Conservation (phyloP, 2,329 filamentous ascomycete genomes). For the Cercospora citrullina region DNA sequence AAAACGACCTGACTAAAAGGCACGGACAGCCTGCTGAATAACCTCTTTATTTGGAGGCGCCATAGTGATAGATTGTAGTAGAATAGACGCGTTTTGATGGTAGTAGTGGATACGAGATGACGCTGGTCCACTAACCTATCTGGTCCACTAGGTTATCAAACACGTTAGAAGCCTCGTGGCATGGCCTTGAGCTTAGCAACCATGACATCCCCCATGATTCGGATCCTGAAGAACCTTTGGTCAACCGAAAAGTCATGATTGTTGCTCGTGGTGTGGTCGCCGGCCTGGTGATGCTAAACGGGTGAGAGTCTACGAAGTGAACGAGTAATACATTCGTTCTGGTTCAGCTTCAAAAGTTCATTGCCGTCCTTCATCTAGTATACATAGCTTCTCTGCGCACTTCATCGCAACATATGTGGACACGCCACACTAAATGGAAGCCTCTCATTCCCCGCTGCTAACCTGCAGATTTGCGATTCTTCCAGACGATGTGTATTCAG, state of each 20-base stretch:
- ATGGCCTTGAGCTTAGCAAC: background rate
- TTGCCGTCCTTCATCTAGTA: background rate
- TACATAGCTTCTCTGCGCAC: background rate
- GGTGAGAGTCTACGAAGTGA: background rate
- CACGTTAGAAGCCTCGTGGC: background rate
- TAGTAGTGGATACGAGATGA: no score
- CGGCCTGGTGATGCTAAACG: background rate
- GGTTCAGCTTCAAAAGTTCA: background rate
- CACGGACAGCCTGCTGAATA: no score
- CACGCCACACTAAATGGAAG: background rate
- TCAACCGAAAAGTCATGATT: background rate
- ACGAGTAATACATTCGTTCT: background rate
- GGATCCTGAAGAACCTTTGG: background rate
- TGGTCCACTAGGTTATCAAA: no score
- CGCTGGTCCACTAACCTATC: no score
- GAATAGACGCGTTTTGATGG: no score
- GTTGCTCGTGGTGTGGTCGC: background rate
- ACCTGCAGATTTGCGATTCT: background rate
- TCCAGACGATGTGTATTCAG: background rate
- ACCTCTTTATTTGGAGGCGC: no score
- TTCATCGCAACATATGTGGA: background rate
- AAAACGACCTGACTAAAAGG: no score
- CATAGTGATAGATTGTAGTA: no score
- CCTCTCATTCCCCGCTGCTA: background rate
- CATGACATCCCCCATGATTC: background rate